Conservation (phyloP, 2,329 filamentous ascomycete genomes). For the Pseudogymnoascus sp. region DNA sequence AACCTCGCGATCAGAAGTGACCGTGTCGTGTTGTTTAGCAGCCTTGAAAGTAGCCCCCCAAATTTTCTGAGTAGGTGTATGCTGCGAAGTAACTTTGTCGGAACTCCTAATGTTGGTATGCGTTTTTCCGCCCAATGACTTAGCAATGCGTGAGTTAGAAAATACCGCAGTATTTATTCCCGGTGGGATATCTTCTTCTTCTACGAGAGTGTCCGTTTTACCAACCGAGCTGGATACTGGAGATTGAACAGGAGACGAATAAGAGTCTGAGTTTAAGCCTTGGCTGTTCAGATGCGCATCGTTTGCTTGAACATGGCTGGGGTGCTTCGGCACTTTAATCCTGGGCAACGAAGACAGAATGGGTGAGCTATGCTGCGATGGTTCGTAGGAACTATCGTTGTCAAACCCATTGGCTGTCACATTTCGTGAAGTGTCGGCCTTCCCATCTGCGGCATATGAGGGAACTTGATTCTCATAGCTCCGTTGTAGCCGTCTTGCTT, state of each 20-base stretch:
- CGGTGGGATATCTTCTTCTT: constrained; percentile 42
- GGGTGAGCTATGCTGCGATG: constrained; percentile 37
- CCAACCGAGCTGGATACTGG: not conserved
- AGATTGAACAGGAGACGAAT: constrained; percentile 27
- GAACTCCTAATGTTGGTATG: constrained; percentile 12
- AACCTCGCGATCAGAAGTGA: not conserved
- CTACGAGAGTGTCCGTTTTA: constrained; percentile 20
- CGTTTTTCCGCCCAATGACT: constrained; percentile 41
- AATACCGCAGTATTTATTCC: constrained; percentile 54
- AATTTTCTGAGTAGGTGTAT: not conserved
- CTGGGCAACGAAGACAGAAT: constrained; percentile 44
- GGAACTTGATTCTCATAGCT: constrained; percentile 45
- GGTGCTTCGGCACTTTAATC: constrained; percentile 45
- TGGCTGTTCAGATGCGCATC: constrained; percentile 15
- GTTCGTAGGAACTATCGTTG: constrained; percentile 48
- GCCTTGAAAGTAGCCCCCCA: not conserved
- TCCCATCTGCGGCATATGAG: constrained; percentile 36
- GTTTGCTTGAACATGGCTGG: constrained; percentile 28
- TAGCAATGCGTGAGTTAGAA: constrained; percentile 49
- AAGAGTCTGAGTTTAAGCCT: constrained; percentile 23
- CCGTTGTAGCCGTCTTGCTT: constrained; percentile 37
- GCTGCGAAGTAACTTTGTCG: not conserved
- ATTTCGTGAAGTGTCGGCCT: constrained; percentile 10
- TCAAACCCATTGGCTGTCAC: constrained; percentile 27
- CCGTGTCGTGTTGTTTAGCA: not conserved